Base-by-base conservation (phyloP, 345 rosid genomes). In the Pseudoturritis turrita region DNA sequence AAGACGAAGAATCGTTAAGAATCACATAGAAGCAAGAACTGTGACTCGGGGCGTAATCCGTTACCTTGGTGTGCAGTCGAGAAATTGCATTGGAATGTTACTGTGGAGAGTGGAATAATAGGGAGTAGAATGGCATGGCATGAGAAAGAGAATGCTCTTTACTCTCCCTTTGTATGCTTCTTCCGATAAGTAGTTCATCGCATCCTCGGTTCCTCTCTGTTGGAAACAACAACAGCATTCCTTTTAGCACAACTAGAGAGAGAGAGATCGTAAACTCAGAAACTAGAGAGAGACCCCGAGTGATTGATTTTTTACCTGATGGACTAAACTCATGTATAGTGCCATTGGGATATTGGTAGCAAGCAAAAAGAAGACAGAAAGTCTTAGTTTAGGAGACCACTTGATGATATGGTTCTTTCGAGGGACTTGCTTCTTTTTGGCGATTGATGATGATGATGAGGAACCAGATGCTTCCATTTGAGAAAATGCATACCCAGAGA, bases 181-280 rank as follows among this genome's bases (percentile, higher is more conserved):
- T 75, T 77, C 77, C 0, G 99, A 89, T 67, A 95, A 79, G 70
- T 85, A 88, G 75, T 87, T 87, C 96, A 91, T 89, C 15, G 81
- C 99, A 83, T 89, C 96, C 82, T 89, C 99, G 10, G 96, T 82
- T 77, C 99, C 99, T 77, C 99, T 89, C 97, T 89, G 87, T 73
- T 71, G 8, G n/a, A 45, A 19, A 37, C 70, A 76, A 50, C 12
- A 66, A 23, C 50, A 74, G 13, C 41, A 46, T 65, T 77, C 23
- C 39, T 58, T 28, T 68, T 45, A 68, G 52, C 44, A 51, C 51
- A n/a, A 62, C n/a, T 3, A 2, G 23, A 50, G 29, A 39, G 51
- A 51, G 45, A 37, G 6, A 39, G 50, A n/a, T n/a, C n/a, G n/a
- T 51, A 10, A 21, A 60, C 35, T 50, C 44, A 55, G n/a, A 68